Base-by-base conservation (phyloP, 2,329 filamentous ascomycete genomes). In the Scedosporium aurantiacum region DNA sequence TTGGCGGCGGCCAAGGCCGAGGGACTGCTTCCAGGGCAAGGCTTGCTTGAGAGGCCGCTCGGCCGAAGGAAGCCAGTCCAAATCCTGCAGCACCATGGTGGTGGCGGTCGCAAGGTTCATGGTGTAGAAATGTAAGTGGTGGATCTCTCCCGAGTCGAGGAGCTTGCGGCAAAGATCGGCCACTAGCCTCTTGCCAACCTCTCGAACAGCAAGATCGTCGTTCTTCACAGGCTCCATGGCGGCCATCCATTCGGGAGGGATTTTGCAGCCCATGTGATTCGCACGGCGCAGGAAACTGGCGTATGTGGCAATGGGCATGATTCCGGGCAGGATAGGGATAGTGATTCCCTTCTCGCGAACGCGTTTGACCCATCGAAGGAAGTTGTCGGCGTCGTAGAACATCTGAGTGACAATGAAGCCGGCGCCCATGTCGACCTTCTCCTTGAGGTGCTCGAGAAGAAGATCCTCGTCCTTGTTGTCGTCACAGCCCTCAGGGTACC, bases 371-470 rank as follows among this genome's bases (percentile, higher is more conserved):
- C 94, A 99, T 60, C 86, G 83, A 60, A 97, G 76, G 75, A 99
- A 99, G 71, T 94, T 93, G 70, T 99, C 93, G 58, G 85, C 92
- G 70, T 99, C 93, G 78, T 99, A 99, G 76, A 97, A 97, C 94
- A 99, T 99, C 77, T 99, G 94, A 0, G 94, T 97, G 60, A 99
- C 90, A 65, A 99, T 89, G 72, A 97, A 99, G 5, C 89, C 88
- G 64, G 88, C 92, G 59, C 94, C 94, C 63, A 90, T 90, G 71
- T 99, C 94, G 40, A 97, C 87, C 78, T 99, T 99, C 74, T 97
- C 89, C 78, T 97, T 97, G 70, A 99, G 76, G 73, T 97, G 94
- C 65, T 94, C 87, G 65, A 99, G 84, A 69, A 99, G 81, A 63
- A 84, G 75, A 56, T 96, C 91, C 60, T 91, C 87, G 69, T 96